Conservation (phyloP, 139 green algal species). For the Ulvella scutata region DNA sequence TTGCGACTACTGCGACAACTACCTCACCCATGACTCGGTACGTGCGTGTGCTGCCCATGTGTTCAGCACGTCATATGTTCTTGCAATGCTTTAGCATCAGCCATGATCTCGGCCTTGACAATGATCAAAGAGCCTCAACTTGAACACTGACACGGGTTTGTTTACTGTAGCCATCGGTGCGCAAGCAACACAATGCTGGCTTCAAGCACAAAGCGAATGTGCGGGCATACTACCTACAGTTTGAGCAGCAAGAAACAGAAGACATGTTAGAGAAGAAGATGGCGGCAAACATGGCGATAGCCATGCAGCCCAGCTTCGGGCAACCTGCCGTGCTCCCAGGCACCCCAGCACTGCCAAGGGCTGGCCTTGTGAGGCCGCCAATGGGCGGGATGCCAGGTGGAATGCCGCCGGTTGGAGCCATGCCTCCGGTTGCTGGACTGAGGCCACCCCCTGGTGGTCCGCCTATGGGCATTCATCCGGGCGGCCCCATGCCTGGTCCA, state of each 20-base stretch:
- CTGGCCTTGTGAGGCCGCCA: not conserved
- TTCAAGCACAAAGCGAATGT: conserved; percentile 98
- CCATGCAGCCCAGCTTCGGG: not conserved
- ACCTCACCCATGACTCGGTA: conserved; percentile 84
- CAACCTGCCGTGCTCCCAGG: not conserved
- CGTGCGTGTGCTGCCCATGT: too few relatives aligned
- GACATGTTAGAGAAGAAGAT: not conserved
- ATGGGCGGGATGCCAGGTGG: not conserved
- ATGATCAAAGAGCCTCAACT: too few relatives aligned
- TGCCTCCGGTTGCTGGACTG: not conserved
- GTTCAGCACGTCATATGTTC: too few relatives aligned
- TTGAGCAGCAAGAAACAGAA: conserved; percentile 35
- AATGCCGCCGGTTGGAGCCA: not conserved
- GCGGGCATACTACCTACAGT: conserved; percentile 83
- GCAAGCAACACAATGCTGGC: conserved; percentile 87
- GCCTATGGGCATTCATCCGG: not conserved
- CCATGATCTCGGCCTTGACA: too few relatives aligned
- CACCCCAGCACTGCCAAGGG: not conserved
- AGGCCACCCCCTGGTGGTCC: not conserved
- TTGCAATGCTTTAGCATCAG: too few relatives aligned
- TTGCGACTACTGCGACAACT: conserved; percentile 82
- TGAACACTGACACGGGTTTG: too few relatives aligned
- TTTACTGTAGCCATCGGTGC: conserved; percentile 75
- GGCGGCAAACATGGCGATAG: not conserved
- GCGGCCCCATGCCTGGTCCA: too few relatives aligned